These are phyloP conservation scores for Aspergillus nomiae DNA, from an alignment of 2,329 filamentous ascomycete genomes.

Conservation along the genomic window DNA sequence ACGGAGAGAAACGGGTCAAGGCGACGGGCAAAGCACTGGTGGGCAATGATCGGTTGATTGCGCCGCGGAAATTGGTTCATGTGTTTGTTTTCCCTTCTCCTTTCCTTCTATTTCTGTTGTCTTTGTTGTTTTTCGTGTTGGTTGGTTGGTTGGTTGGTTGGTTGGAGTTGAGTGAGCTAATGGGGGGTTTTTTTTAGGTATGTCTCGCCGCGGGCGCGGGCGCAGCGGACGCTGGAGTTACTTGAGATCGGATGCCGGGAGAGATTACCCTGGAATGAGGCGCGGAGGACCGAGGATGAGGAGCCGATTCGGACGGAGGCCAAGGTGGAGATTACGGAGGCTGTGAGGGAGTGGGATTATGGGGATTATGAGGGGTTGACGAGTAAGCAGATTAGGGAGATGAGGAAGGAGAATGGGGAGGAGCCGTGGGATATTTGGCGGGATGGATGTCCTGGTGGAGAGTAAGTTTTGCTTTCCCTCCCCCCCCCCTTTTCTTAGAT, in stretches of 20 bases:
- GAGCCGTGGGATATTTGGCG: constrained; percentile 81
- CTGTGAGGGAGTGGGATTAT: constrained; percentile 85
- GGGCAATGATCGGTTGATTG: constrained; percentile 80
- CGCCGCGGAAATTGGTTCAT: constrained; percentile 77
- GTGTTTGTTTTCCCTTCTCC: constrained; percentile 60
- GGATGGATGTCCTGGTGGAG: constrained; percentile 84
- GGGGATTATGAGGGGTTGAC: constrained; percentile 84
- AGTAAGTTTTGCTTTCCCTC: constrained; percentile 56
- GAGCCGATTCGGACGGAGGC: constrained; percentile 57
- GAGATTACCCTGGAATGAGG: constrained; percentile 67
- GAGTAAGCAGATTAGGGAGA: constrained; percentile 65
- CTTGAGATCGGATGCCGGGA: constrained; percentile 72
- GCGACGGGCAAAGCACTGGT: constrained; percentile 83
- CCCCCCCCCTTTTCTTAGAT: neutral
- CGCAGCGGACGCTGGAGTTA: constrained; percentile 87
- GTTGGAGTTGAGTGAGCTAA: neutral
- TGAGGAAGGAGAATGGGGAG: constrained; percentile 59
- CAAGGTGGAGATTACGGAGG: constrained; percentile 67
- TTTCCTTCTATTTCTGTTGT: neutral
- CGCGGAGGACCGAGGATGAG: constrained; percentile 31
- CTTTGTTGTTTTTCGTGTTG: neutral
- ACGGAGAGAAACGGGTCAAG: constrained; percentile 74
- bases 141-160: neutral
- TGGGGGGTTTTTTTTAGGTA: constrained; percentile 52
- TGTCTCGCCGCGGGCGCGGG: constrained; percentile 81